Base-by-base conservation (phyloP, 495 filamentous ascomycete species). In the Aspergillus kassunensis region DNA sequence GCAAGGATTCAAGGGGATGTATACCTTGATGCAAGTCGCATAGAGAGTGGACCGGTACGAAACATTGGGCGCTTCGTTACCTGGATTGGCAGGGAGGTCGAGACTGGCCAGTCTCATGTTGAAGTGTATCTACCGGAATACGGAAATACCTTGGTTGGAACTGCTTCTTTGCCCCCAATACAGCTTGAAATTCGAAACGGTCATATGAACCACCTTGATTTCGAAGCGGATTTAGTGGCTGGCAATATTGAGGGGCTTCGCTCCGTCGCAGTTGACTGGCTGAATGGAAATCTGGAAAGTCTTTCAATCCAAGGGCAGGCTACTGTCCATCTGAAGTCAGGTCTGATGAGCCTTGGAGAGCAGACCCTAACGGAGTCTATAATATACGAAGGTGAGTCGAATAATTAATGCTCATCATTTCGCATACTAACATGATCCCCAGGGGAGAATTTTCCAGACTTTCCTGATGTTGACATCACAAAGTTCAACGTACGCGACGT, bases 111-210 rank as follows among this genome's bases (percentile, higher is more conserved):
- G 51, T 85, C 89, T 1, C 77, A 81, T 45, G 81, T 96, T 19
- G 70, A 86, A 30, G 83, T 97, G 1, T 90, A 85, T 59, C 71
- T 96, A 35, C 92, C 91, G 8, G 87, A 95, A 45, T 95, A 95
- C 60, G 81, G 79, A 4, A 82, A 91, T 63, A 61, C 87, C 4
- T 67, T 96, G 37, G 70, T 96, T 20, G 93, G 90, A 5, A 88
- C 79, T 13, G 93, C 90, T 3, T 71, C 66, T 2, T 58, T 96
- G 1, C 93, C 93, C 1, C 75, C 81, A 3, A 74, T 97, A 46
- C 81, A 79, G 37, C 73, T 96, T 29, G 79, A 81, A 53, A 80
- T 97, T 42, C 78, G 83, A 47, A 88, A 93, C 65, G 86, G 89
- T 20, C 79, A 86, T 57, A 80, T 73, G 21, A 97, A 88, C 18